A percentile compares a stretch with the other conserved stretches of the same genome.
Evolutionary conservation across 495 filamentous ascomycete species (phyloP).

Genomic region (Podospora australis): DNA sequence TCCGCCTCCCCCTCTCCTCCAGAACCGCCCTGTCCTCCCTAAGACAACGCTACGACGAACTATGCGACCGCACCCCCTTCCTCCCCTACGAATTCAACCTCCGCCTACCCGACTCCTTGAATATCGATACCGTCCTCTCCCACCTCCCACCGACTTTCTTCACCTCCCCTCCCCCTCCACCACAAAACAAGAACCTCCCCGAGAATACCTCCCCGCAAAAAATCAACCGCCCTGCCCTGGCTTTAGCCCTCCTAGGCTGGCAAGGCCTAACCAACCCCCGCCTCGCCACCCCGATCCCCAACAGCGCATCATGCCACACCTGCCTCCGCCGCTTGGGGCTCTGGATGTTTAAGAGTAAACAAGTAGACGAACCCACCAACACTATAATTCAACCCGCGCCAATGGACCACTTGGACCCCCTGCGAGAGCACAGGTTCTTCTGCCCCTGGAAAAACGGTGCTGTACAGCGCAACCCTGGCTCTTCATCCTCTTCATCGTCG

Average conservation of each 20-base stretch:
- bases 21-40: slow-evolving; percentile 50
- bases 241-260: slow-evolving; percentile 84
- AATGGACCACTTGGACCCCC: slow-evolving; percentile 59
- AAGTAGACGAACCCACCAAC: slow-evolving; percentile 38
- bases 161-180: slow-evolving; percentile 31
- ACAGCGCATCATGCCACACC: slow-evolving; percentile 67
- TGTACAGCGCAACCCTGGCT: slow-evolving; percentile 49
- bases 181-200: too few relatives aligned
- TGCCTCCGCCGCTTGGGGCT: slow-evolving; percentile 87
- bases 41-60: slow-evolving; percentile 54
- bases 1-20: slow-evolving; percentile 50
- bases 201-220: slow-evolving; percentile 12
- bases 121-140: slow-evolving; percentile 44
- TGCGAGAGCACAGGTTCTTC: slow-evolving; percentile 69
- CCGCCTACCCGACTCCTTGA: slow-evolving; percentile 37
- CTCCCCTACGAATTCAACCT: slow-evolving; percentile 49
- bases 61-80: slow-evolving; percentile 39
- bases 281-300: slow-evolving; percentile 45
- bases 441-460: slow-evolving; percentile 68
- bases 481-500: too few relatives aligned
- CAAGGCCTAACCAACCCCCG: slow-evolving; percentile 58
- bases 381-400: slow-evolving; percentile 49
- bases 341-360: slow-evolving; percentile 79
- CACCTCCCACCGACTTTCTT: slow-evolving; percentile 43
- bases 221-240: slow-evolving; percentile 61